A percentile compares a stretch with the other conserved stretches of the same genome.
phyloP scores from a whole-genome alignment of 148 eudicot genomes.

The Cornus suecica region DNA sequence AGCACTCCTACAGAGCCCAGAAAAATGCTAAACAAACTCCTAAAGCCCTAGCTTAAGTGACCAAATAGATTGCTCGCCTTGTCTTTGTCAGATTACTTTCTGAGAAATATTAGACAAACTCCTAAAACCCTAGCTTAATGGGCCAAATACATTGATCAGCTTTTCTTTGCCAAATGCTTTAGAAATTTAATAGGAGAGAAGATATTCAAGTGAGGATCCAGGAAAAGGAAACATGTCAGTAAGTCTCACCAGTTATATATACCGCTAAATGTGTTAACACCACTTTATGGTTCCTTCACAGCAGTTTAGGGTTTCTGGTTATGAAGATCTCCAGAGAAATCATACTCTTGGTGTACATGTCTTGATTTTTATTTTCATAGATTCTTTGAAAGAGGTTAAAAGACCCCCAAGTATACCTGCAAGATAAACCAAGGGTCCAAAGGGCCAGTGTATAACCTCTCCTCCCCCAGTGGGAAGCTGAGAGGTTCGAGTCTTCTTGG shows the following conservation, averaged over 20 bases:
- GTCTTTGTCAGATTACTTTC: background rate
- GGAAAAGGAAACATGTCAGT: background rate
- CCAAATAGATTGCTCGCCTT: background rate
- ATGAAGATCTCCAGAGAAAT: background rate
- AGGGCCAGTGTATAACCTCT: too few relatives aligned
- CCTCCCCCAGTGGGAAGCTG: too few relatives aligned
- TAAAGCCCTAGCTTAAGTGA: background rate
- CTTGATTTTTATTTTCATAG: background rate
- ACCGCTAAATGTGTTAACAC: background rate
- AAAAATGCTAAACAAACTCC: constrained; percentile 1
- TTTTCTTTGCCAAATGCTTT: background rate
- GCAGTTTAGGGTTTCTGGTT: background rate
- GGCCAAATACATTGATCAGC: constrained; percentile 1
- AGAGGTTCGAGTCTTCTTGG: too few relatives aligned
- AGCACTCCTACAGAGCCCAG: background rate
- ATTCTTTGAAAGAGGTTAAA: background rate
- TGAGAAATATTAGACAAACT: background rate
- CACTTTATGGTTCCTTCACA: background rate
- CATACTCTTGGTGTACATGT: background rate
- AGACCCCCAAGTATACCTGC: background rate
- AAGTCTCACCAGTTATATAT: background rate
- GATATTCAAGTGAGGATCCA: background rate
- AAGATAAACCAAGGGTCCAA: too few relatives aligned
- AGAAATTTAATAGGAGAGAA: background rate
- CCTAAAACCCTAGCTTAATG: background rate